Evolutionary conservation across 306 rosid species (phyloP).

Genomic region (Sesbania bispinosa): DNA sequence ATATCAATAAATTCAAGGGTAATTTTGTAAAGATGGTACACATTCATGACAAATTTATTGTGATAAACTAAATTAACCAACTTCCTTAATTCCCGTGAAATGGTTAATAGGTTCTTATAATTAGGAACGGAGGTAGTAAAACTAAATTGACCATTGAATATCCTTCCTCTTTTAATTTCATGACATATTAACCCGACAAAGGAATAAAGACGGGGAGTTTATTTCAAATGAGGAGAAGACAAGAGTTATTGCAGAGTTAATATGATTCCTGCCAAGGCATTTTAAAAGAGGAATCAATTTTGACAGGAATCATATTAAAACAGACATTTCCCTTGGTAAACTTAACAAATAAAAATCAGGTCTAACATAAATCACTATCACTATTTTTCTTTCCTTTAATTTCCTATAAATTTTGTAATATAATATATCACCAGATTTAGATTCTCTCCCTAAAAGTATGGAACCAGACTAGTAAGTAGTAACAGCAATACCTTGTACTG

Average conservation of each 20-base stretch:
- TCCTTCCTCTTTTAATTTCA: neutral
- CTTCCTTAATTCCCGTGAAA: too few species aligned
- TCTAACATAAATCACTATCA: neutral
- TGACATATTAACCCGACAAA: neutral
- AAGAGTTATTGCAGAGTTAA: neutral
- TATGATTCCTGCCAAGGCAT: too few species aligned
- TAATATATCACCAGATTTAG: neutral
- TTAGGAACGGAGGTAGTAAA: too few species aligned
- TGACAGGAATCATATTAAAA: too few species aligned
- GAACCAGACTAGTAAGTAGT: neutral
- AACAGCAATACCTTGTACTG: conserved; percentile 62
- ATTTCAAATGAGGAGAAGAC: neutral
- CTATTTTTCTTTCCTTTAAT: neutral
- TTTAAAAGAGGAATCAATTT: too few species aligned
- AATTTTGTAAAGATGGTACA: too few species aligned
- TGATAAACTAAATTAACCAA: too few species aligned
- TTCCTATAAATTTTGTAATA: neutral
- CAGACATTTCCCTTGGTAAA: neutral
- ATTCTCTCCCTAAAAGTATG: neutral
- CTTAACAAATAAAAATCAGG: neutral
- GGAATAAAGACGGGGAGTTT: too few species aligned
- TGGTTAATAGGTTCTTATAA: too few species aligned
- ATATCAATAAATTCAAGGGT: too few species aligned
- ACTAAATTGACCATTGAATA: neutral
- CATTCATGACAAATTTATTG: too few species aligned